phyloP scores from a whole-genome alignment of 2,329 filamentous ascomycete species.

The Penicillium sclerotiorum region DNA sequence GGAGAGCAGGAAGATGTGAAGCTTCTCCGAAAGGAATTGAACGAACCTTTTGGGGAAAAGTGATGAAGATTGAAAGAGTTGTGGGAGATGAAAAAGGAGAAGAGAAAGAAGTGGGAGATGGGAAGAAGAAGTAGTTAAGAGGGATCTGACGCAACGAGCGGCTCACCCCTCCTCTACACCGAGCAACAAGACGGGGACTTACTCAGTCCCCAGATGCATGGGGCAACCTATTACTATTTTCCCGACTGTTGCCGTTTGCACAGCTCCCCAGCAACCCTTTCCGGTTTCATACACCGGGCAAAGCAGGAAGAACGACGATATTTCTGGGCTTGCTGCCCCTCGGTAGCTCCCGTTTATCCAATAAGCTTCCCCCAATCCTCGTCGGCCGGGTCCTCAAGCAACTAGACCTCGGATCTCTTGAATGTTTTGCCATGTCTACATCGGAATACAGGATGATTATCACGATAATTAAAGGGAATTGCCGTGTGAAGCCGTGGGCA shows the following conservation, averaged over 20 bases:
- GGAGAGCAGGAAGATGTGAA: background rate
- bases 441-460: constrained; percentile 12
- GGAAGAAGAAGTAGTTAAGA: constrained; percentile 32
- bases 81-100: constrained; percentile 21
- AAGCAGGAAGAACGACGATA: constrained; percentile 45
- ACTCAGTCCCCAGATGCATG: constrained; percentile 16
- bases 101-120: constrained; percentile 28
- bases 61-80: constrained; percentile 7
- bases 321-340: constrained; percentile 27
- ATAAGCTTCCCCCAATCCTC: constrained; percentile 24
- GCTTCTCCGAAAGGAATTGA: background rate
- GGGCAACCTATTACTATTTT: constrained; percentile 13
- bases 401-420: constrained; percentile 29
- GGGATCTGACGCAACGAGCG: constrained; percentile 41
- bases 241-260: constrained; percentile 36
- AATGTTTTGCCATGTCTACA: constrained; percentile 31
- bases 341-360: constrained; percentile 35
- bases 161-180: constrained; percentile 31
- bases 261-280: constrained; percentile 34
- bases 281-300: constrained; percentile 48
- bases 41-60: constrained; percentile 16
- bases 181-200: constrained; percentile 30
- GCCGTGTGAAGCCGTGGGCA: constrained; percentile 4
- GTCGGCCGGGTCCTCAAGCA: constrained; percentile 24
- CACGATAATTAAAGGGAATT: constrained; percentile 16